Conservation (phyloP, 176 grass and related monocot species). For the Oryza nivara region DNA sequence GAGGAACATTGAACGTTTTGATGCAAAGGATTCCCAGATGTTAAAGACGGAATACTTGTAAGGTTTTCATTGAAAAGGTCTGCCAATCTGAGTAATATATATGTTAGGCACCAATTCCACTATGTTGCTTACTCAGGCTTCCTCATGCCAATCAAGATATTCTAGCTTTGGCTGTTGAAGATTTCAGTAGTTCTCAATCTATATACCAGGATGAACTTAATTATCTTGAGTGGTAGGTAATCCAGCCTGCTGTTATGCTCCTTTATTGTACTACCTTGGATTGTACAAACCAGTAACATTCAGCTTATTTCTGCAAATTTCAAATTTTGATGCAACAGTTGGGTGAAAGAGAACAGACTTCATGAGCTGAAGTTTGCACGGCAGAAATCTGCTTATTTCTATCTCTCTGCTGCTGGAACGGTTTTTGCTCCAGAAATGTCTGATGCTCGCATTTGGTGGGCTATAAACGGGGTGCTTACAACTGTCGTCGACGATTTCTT, state of each 20-base stretch:
- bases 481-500: conserved; percentile 72
- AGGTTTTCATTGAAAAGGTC: background rate
- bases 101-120: background rate
- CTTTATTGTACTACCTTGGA: background rate
- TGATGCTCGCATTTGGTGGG: conserved; percentile 64
- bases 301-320: background rate
- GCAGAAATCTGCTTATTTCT: conserved; percentile 64
- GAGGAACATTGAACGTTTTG: conserved; percentile 71
- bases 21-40: conserved; percentile 30
- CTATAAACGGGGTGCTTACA: conserved; percentile 53
- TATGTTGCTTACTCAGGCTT: conserved; percentile 50
- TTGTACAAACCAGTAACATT: background rate
- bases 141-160: conserved; percentile 42
- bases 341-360: conserved; percentile 66
- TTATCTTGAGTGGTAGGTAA: conserved; percentile 72
- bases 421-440: conserved; percentile 53
- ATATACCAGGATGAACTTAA: conserved; percentile 63
- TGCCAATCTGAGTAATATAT: background rate
- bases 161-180: conserved; percentile 46
- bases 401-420: conserved; percentile 60
- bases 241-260: background rate
- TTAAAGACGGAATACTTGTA: conserved; percentile 62
- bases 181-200: conserved; percentile 60
- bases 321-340: conserved; percentile 33
- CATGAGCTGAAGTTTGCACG: conserved; percentile 67